Evolutionary conservation across 306 rosid species (phyloP), one percentile per base, ranked within the genome.

Genomic region (Vachellia pachyceras): DNA sequence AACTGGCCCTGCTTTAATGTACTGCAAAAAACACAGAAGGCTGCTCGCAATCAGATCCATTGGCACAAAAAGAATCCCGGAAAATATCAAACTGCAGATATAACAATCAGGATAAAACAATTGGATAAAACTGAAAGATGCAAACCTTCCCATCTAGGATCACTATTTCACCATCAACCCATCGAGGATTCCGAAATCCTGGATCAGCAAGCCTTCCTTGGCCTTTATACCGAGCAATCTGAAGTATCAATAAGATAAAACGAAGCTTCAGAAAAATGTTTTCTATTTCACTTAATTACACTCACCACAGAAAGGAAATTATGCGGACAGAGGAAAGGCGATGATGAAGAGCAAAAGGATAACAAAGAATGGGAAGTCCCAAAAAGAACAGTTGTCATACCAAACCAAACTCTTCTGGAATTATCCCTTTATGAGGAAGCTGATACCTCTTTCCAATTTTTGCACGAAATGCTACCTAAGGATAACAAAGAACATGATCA

Each of bases 121-220:
- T 14, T 46, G 36, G 20, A 3, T 39, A 60, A 74, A 41, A 70
- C 10, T 55, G 17, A 79, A 45, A 79, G 20, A 82, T 66, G 33
- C 69, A 42, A 75, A 93, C 99, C 97, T 93, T 93, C 58, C 99
- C 99, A 83, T 95, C 97, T 46, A 95, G 94, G 84, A 95, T 90
- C 80, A 95, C 99, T 82, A 95, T 93, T 89, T 95, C 99, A 69
- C 99, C 99, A 69, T 95, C 98, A 65, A 95, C 98, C 99, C 99
- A 95, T 76, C 94, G 92, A 82, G 99, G 97, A 86, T 93, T 92
- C 86, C 86, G 92, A 82, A 95, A 95, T 37, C 99, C 98, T 63
- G 96, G 97, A 77, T 90, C 98, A 82, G 98, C 97, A 84, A 93
- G 93, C 91, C 97, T 89, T 77, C 99, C 99, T 84, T 95, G 98